Conservation (phyloP, 2,329 filamentous ascomycete genomes). For the Exophiala mesophila region DNA sequence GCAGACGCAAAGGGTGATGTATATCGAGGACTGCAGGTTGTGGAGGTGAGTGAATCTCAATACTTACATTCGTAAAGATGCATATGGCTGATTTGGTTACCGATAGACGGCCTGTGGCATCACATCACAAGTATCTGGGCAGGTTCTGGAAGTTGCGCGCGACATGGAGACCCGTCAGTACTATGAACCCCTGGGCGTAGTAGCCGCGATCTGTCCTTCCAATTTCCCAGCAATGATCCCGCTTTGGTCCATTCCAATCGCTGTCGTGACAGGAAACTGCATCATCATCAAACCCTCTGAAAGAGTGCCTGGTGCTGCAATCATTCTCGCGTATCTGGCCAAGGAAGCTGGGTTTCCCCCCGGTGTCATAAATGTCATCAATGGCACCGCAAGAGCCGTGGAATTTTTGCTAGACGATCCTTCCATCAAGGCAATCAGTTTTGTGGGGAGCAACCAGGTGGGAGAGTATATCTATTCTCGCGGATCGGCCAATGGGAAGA, state of each 20-base stretch:
- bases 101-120: constrained; percentile 64
- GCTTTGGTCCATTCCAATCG: constrained; percentile 61
- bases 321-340: constrained; percentile 61
- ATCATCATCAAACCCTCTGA: constrained; percentile 63
- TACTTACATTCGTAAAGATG: no score
- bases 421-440: constrained; percentile 63
- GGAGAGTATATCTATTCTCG: constrained; percentile 65
- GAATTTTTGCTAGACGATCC: constrained; percentile 67
- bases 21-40: constrained; percentile 61
- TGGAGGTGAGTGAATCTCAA: no score
- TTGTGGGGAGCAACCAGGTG: constrained; percentile 63
- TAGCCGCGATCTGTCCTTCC: constrained; percentile 62
- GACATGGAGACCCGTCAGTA: constrained; percentile 67
- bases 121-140: constrained; percentile 60
- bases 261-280: constrained; percentile 59
- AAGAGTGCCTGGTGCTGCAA: constrained; percentile 59
- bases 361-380: constrained; percentile 63
- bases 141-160: constrained; percentile 63
- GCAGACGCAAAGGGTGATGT: constrained; percentile 64
- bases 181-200: constrained; percentile 59
- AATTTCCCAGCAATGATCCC: constrained; percentile 70
- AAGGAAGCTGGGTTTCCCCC: constrained; percentile 61
- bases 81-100: no score
- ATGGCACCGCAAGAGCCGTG: constrained; percentile 60
- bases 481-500: constrained; percentile 64